A percentile compares a stretch with the other conserved stretches of the same genome.
phyloP scores from a whole-genome alignment of 192 early-diverging fungal genomes.

The Backusella sp. region DNA sequence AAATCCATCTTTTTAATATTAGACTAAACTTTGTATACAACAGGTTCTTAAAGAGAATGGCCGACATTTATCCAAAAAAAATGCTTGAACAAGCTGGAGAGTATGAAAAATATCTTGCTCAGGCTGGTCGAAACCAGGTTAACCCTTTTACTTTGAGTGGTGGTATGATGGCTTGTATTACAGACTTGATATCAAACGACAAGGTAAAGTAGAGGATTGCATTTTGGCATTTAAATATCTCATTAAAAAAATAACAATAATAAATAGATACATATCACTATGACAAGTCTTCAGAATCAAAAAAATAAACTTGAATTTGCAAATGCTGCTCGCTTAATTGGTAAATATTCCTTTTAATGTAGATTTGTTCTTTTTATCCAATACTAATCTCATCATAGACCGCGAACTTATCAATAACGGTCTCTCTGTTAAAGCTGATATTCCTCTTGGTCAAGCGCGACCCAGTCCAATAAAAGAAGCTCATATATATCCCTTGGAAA shows the following conservation, averaged over 20 bases:
- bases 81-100: background rate
- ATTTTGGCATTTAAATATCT: background rate
- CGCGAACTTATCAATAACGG: background rate
- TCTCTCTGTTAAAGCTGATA: background rate
- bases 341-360: background rate
- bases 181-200: background rate
- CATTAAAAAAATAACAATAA: background rate
- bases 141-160: background rate
- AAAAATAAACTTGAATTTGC: background rate
- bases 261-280: background rate
- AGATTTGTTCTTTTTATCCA: background rate
- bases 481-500: background rate
- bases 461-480: background rate
- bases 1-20: background rate
- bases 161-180: background rate
- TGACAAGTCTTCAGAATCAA: background rate
- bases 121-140: background rate
- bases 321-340: background rate
- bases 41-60: background rate
- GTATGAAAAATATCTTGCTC: background rate
- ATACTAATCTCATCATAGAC: background rate
- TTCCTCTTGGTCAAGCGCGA: background rate
- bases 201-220: background rate
- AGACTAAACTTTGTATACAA: background rate
- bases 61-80: background rate